Evolutionary conservation across 768 basidiomycete genomes (phyloP).

Genomic region (Boletus sp.): DNA sequence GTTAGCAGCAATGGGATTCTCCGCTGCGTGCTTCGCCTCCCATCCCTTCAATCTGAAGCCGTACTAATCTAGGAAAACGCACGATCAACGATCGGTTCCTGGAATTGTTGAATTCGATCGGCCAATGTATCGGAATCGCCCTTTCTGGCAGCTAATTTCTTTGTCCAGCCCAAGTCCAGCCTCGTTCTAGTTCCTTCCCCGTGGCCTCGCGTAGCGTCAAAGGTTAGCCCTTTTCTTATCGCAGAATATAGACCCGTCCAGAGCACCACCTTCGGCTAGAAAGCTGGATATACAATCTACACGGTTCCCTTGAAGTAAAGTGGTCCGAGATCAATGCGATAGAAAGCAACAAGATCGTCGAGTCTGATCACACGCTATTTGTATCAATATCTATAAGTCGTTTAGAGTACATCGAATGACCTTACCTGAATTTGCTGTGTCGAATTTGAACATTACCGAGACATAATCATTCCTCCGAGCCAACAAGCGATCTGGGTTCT

Average conservation of each 20-base stretch:
- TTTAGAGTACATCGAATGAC: neutral
- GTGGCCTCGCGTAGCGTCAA: no score
- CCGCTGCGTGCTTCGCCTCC: neutral
- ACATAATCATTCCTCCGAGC: neutral
- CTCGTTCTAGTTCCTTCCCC: no score
- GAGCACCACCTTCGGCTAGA: neutral
- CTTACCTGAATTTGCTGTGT: neutral
- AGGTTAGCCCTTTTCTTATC: neutral
- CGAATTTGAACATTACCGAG: neutral
- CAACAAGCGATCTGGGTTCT: neutral
- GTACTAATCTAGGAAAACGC: no score
- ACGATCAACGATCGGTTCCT: no score
- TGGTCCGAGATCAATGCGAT: no score
- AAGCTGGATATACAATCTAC: neutral
- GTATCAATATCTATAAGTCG: neutral
- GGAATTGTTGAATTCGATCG: no score
- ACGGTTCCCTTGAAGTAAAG: neutral
- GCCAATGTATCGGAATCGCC: no score
- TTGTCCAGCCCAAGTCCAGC: no score
- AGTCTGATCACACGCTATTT: neutral
- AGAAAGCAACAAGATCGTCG: neutral
- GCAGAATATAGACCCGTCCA: neutral
- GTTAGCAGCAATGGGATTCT: neutral
- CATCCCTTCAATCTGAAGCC: neutral
- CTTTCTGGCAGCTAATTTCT: no score